Percentiles rank a stretch among this genome's conserved stretches.
Conservation (phyloP, 2,329 filamentous ascomycete genomes). For the Phaeomoniella chlamydospora region DNA sequence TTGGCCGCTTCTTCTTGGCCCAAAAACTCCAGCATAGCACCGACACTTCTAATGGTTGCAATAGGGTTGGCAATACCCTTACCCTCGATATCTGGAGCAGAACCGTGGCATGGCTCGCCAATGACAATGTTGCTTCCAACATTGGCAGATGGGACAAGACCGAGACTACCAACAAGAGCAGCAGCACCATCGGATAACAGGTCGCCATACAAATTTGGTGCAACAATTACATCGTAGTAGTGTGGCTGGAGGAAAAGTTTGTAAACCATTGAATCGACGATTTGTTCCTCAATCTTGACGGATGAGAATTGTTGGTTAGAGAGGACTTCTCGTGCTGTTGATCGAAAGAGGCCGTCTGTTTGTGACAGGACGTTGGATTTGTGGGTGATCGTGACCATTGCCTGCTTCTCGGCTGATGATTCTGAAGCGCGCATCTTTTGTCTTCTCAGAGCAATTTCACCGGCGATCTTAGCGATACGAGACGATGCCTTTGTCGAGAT, state of each 20-base stretch:
- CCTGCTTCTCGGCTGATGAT: slow-evolving; percentile 34
- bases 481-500: slow-evolving; percentile 75
- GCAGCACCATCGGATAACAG: slow-evolving; percentile 92
- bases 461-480: slow-evolving; percentile 85
- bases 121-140: slow-evolving; percentile 91
- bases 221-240: slow-evolving; percentile 95
- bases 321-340: slow-evolving; percentile 61
- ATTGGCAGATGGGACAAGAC: slow-evolving; percentile 87
- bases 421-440: slow-evolving; percentile 52
- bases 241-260: slow-evolving; percentile 95
- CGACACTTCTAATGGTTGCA: slow-evolving; percentile 79
- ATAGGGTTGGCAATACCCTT: slow-evolving; percentile 90
- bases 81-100: slow-evolving; percentile 89
- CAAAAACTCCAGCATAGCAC: slow-evolving; percentile 92
- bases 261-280: slow-evolving; percentile 98
- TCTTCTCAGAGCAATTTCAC: slow-evolving; percentile 79
- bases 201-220: slow-evolving; percentile 94
- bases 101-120: slow-evolving; percentile 94
- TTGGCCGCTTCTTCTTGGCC: slow-evolving; percentile 76
- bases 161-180: slow-evolving; percentile 79
- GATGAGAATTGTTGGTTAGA: slow-evolving; percentile 47
- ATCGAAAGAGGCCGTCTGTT: slow-evolving; percentile 89
- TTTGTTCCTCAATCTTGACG: slow-evolving; percentile 81
- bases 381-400: slow-evolving; percentile 91
- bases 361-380: slow-evolving; percentile 96